Evolutionary conservation across 805 yeast genomes (phyloP), one percentile per base, ranked within the genome.

Genomic region (Metschnikowia similis): DNA sequence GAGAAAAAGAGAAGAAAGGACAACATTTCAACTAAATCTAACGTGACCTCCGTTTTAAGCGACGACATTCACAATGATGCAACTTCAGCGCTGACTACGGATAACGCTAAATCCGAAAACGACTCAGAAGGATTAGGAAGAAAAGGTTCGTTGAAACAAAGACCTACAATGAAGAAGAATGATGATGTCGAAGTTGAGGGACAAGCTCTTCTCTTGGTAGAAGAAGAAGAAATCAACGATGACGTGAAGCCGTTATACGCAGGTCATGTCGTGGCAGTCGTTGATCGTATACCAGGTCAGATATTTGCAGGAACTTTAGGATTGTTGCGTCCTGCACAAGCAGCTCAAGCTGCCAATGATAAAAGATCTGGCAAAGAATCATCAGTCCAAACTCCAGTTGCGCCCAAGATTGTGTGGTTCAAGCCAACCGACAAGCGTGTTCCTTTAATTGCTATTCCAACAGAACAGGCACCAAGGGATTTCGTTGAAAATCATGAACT

Each of bases 121-220:
- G 70, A 65, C 8, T 41, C 55, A 42, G 62, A 69, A 34, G 63
- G 71, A n/a, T 63, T 79, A 49, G 65, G 70, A 38, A 84, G 99
- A 72, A 82, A 86, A 62, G 97, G 97, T 14, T 89, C 97, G 1
- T 76, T 94, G 57, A 89, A 89, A 58, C 97, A 91, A 68, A 82
- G 99, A 61, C 97, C 99, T 32, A 87, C 96, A 13, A 95, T 91
- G 77, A 94, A 94, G 78, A 94, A 94, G 70, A 91, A 90, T 63
- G 99, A 94, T 66, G 99, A 94, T 63, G 96, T 94, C 26, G 99
- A 94, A 70, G 99, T 94, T 38, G 99, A 94, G 69, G 99, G 99
- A 41, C 99, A 94, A 69, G 87, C 96, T 1, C 75, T 94, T 55
- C 72, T 94, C 41, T 74, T 94, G 47, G 94, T 87, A 13, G 99